Conservation (phyloP, 106 monocot genomes). For the Dendrobium catenatum region DNA sequence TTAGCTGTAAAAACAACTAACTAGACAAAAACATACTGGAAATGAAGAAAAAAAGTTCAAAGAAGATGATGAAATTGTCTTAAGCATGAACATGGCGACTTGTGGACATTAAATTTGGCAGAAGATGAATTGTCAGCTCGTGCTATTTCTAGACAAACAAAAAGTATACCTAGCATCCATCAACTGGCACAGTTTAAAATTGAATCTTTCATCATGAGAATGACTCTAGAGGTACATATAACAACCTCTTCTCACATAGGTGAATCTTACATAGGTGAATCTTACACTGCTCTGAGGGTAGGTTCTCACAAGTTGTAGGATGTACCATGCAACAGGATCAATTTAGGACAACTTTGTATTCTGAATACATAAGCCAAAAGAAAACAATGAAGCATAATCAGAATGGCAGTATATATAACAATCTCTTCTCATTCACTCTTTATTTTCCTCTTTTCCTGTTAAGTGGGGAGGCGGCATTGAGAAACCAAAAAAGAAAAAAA, state of each 20-base stretch:
- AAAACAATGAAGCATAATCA: slow-evolving; percentile 7
- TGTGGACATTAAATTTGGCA: neutral
- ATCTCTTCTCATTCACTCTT: neutral
- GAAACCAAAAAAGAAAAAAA: neutral
- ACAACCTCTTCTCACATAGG: neutral
- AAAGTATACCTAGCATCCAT: neutral
- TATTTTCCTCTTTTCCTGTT: neutral
- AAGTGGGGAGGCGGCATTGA: neutral
- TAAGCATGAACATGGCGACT: neutral
- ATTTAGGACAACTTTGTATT: slow-evolving; percentile 7
- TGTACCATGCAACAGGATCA: slow-evolving; percentile 9
- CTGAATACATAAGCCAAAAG: slow-evolving; percentile 8
- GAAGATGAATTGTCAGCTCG: neutral
- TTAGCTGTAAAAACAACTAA: neutral
- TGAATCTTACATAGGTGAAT: neutral
- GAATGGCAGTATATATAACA: slow-evolving; percentile 4
- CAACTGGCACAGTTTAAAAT: neutral
- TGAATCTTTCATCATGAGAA: slow-evolving; percentile 1
- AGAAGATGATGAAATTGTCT: neutral
- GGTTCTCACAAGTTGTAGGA: slow-evolving; percentile 10
- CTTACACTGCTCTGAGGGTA: slow-evolving; percentile 5
- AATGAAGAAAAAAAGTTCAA: neutral
- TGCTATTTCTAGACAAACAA: neutral
- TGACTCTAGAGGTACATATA: neutral
- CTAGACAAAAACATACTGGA: neutral